Evolutionary conservation across 2,329 filamentous ascomycete genomes (phyloP), one percentile per base, ranked within the genome.

Genomic region (Diplocarpon rosae): DNA sequence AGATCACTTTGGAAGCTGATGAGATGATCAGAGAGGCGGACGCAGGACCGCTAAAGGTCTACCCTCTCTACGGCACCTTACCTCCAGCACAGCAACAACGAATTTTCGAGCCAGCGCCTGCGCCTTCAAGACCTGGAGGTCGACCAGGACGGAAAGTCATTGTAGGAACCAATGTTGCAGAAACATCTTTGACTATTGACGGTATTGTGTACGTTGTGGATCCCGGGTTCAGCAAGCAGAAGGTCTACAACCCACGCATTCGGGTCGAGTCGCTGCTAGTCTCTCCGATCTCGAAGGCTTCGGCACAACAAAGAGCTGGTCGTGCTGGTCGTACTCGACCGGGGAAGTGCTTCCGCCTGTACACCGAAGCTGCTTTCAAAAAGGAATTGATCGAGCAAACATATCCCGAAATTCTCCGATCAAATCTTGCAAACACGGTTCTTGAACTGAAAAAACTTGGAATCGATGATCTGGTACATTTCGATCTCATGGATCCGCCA

Each of bases 131-230:
- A 54, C 75, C 79, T 42, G 87, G 85, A 44, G 90, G 90, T 31
- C 76, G 81, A 16, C 85, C 92, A 0, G 92, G 92, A n/a, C 77
- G 92, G 50, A 98, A 98, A 66, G 82, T 81, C 61, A 93, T 98
- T 56, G 76, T 98, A 27, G 86, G 89, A 9, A 98, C 92, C 54
- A 98, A 98, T 65, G 98, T 98, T 65, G 92, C 92, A 36, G 92
- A 98, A 69, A 98, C 92, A 0, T 90, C 83, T 59, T 77, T 98
- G 66, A 98, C 92, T 37, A 98, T 98, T 49, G 92, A 98, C 61
- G 92, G 92, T 62, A 98, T 98, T 52, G 92, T 98, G 30, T 98
- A 95, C 60, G 92, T 98, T 29, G 90, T 98, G n/a, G 92, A 98
- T 60, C 90, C 92, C 2, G 92, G 92, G 30, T 98, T 98, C 70